A percentile compares a stretch with the other conserved stretches of the same genome.
These are phyloP conservation scores for Scheffersomyces amazonensis DNA, from an alignment of 805 yeast genomes.

Conservation along the genomic window DNA sequence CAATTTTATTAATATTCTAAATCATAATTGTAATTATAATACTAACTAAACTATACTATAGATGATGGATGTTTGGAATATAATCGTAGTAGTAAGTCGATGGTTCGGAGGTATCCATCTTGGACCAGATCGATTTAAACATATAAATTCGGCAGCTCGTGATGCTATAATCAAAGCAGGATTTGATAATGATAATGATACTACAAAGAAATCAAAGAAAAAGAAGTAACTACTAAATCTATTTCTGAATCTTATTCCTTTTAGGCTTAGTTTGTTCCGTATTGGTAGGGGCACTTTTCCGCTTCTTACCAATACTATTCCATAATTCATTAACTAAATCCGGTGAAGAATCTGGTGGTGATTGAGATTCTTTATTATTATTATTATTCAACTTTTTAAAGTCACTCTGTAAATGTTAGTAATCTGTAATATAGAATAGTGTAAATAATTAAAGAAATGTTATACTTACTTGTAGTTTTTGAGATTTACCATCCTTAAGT, in stretches of 20 bases:
- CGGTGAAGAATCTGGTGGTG: not conserved
- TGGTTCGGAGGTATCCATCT: slow-evolving; percentile 93
- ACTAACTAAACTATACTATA: slow-evolving; percentile 22
- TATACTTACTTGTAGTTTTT: too few species aligned
- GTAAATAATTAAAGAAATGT: too few species aligned
- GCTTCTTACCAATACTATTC: not conserved
- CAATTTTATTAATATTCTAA: not conserved
- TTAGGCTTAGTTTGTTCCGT: slow-evolving; percentile 1
- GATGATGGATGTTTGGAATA: slow-evolving; percentile 79
- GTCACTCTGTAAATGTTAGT: not conserved
- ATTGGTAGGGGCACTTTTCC: not conserved
- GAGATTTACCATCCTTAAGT: too few species aligned
- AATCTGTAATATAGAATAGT: too few species aligned
- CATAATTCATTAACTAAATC: not conserved
- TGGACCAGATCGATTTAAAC: slow-evolving; percentile 94
- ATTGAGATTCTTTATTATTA: not conserved
- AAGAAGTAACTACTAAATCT: slow-evolving; percentile 3
- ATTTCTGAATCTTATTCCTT: slow-evolving; percentile 8
- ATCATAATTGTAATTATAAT: slow-evolving; percentile 3
- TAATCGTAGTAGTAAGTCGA: slow-evolving; percentile 80
- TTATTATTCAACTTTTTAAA: not conserved
- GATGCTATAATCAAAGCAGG: slow-evolving; percentile 75
- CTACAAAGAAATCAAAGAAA: slow-evolving; percentile 18
- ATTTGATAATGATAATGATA: slow-evolving; percentile 24
- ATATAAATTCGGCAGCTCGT: slow-evolving; percentile 84